Conservation (phyloP, 1,139 yeast species). For the Yamadazyma oceani region DNA sequence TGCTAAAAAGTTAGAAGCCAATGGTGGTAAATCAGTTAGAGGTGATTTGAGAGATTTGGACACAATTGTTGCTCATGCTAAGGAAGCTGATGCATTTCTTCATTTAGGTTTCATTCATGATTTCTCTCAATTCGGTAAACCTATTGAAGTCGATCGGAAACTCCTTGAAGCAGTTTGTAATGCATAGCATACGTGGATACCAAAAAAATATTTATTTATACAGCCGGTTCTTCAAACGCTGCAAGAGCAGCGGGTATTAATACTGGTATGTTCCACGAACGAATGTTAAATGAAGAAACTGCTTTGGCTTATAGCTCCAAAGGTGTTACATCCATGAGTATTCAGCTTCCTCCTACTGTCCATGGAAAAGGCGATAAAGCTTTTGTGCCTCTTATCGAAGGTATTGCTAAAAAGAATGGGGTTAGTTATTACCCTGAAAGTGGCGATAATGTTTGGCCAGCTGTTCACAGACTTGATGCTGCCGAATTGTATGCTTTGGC, state of each 20-base stretch:
- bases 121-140: conserved; percentile 12
- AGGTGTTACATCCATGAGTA: conserved; percentile 19
- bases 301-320: conserved; percentile 12
- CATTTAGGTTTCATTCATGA: conserved; percentile 33
- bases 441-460: conserved; percentile 27
- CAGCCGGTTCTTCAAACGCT: conserved; percentile 15
- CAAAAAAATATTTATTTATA: conserved; percentile 18
- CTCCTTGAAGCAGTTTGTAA: conserved; percentile 23
- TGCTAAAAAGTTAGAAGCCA: conserved; percentile 27
- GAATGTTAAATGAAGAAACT: conserved; percentile 6
- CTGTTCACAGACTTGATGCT: conserved; percentile 27
- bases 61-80: conserved; percentile 21
- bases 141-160: conserved; percentile 17
- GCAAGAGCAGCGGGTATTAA: background rate
- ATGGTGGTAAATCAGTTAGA: conserved; percentile 19
- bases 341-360: conserved; percentile 28
- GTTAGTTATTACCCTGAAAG: conserved; percentile 19
- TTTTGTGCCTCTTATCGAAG: conserved; percentile 15
- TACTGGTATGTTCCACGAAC: background rate
- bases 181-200: conserved; percentile 23
- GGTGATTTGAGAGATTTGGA: conserved; percentile 27
- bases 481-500: conserved; percentile 23
- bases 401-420: conserved; percentile 15
- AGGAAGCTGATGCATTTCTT: conserved; percentile 28
- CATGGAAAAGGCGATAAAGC: conserved; percentile 26